phyloP scores from a whole-genome alignment of 169 alveolate genomes.

The Eimeria mitis region DNA sequence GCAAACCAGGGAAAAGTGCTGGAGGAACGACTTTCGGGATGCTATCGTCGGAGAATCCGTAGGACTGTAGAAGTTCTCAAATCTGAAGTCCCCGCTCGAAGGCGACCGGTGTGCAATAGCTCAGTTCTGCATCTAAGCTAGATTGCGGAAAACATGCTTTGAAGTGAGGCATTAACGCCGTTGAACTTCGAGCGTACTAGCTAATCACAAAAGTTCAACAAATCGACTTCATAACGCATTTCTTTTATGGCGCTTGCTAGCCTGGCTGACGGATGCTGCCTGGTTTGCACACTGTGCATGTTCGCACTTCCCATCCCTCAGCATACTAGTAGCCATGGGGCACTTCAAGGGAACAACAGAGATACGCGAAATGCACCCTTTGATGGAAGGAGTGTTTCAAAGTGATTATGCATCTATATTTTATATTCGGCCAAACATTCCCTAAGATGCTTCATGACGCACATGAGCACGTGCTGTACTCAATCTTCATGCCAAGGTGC shows the following conservation, averaged over 20 bases:
- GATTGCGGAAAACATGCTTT: too few species aligned
- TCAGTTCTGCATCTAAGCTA: too few species aligned
- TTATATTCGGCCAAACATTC: neutral
- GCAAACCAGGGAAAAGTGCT: too few species aligned
- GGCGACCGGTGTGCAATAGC: too few species aligned
- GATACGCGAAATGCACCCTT: neutral
- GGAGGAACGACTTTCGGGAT: too few species aligned
- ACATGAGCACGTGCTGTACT: neutral
- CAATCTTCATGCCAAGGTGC: neutral
- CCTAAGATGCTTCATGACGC: neutral
- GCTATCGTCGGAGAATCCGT: too few species aligned
- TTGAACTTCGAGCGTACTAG: too few species aligned
- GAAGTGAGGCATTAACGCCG: too few species aligned
- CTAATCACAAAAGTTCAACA: too few species aligned
- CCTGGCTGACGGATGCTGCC: neutral
- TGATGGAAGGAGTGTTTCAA: neutral
- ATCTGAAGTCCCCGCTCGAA: too few species aligned
- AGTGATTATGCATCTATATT: neutral
- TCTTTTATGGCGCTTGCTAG: neutral
- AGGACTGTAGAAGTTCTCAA: too few species aligned
- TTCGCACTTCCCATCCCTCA: neutral
- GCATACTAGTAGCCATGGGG: neutral
- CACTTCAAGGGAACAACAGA: neutral
- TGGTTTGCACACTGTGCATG: neutral
- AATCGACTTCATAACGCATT: too few species aligned